Conservation (phyloP, 2,329 filamentous ascomycete species). For the Conoideocrella luteorostrata region DNA sequence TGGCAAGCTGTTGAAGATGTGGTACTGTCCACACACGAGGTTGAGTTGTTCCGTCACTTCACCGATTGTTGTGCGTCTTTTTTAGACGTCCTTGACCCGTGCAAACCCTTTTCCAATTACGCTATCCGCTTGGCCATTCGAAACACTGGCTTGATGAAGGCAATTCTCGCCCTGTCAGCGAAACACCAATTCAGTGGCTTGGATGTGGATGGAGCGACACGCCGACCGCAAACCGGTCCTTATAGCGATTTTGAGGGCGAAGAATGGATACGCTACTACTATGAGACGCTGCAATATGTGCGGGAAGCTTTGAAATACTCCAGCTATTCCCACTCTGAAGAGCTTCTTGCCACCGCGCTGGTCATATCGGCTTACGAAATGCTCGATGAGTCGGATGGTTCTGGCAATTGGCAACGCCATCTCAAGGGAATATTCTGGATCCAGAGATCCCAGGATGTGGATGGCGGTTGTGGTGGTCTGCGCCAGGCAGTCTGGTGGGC, state of each 20-base stretch:
- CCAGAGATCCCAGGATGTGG: slow-evolving; percentile 53
- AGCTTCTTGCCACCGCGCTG: slow-evolving; percentile 52
- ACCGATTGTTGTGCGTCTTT: neutral
- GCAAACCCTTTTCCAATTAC: neutral
- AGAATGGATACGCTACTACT: slow-evolving; percentile 44
- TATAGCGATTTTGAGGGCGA: slow-evolving; percentile 11
- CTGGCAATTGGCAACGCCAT: slow-evolving; percentile 50
- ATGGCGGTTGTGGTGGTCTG: slow-evolving; percentile 51
- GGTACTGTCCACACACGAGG: neutral
- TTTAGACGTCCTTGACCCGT: neutral
- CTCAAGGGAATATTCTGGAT: slow-evolving; percentile 62
- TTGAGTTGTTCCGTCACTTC: neutral
- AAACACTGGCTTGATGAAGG: slow-evolving; percentile 51
- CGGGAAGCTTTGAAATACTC: slow-evolving; percentile 52
- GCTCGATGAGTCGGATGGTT: slow-evolving; percentile 49
- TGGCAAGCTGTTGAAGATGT: neutral
- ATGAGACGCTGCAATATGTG: slow-evolving; percentile 56
- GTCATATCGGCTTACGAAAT: slow-evolving; percentile 60
- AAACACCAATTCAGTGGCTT: slow-evolving; percentile 27
- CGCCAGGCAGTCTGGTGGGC: slow-evolving; percentile 58
- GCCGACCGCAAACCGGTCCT: too few relatives aligned
- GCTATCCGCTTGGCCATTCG: neutral
- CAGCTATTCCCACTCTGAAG: slow-evolving; percentile 36
- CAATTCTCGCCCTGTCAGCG: slow-evolving; percentile 49
- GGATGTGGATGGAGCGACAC: too few relatives aligned